Conservation (phyloP, 805 yeast species). For the Ogataea ramenticola region DNA sequence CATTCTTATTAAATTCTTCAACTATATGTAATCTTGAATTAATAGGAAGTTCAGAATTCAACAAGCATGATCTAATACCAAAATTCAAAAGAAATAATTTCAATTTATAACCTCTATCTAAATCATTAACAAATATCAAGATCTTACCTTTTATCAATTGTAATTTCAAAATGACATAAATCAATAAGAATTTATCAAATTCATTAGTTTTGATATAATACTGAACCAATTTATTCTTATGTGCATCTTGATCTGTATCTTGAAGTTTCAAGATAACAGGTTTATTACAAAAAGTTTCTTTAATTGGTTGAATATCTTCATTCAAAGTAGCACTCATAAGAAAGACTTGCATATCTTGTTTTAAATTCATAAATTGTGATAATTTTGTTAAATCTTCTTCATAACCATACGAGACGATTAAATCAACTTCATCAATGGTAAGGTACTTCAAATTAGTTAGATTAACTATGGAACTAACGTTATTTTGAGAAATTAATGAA, state of each 20-base stretch:
- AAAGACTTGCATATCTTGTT: slow-evolving; percentile 76
- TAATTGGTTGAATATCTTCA: slow-evolving; percentile 75
- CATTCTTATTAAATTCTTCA: slow-evolving; percentile 88
- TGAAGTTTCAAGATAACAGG: slow-evolving; percentile 81
- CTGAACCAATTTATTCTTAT: slow-evolving; percentile 56
- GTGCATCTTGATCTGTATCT: slow-evolving; percentile 38
- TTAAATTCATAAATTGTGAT: slow-evolving; percentile 57
- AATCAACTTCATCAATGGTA: slow-evolving; percentile 93
- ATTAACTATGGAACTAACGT: slow-evolving; percentile 38
- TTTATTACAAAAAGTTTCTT: slow-evolving; percentile 67
- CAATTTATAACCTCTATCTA: slow-evolving; percentile 91
- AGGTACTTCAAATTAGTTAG: slow-evolving; percentile 55
- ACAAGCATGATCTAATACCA: slow-evolving; percentile 81
- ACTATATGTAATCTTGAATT: slow-evolving; percentile 92
- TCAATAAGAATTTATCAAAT: slow-evolving; percentile 82
- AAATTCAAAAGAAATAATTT: slow-evolving; percentile 90
- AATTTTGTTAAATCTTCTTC: slow-evolving; percentile 72
- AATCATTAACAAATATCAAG: slow-evolving; percentile 82
- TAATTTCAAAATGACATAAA: slow-evolving; percentile 88
- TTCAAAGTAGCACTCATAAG: slow-evolving; percentile 94
- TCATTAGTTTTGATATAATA: slow-evolving; percentile 83
- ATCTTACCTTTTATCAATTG: slow-evolving; percentile 87
- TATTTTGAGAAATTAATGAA: slow-evolving; percentile 39
- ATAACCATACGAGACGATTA: slow-evolving; percentile 85
- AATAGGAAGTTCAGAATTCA: slow-evolving; percentile 88